Base-by-base conservation (phyloP, 208 protist species). In the Naegleria gruberi region DNA sequence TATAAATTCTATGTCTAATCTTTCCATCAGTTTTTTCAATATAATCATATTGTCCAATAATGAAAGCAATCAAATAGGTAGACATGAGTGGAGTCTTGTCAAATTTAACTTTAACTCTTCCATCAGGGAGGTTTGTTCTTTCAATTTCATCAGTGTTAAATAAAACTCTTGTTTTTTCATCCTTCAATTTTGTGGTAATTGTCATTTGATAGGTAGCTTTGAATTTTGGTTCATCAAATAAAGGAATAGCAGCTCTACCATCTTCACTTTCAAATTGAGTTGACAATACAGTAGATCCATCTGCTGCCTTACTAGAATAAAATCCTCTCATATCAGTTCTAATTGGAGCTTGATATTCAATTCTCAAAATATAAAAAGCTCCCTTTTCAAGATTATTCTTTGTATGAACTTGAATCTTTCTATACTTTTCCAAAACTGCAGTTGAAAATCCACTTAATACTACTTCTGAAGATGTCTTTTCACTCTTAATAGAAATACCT, bases 161-260 rank as follows among this genome's bases (percentile, higher is more conserved):
- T 73, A 98, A 92, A 23, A 95, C 95, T 85, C 91, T 40, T 7
- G 43, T 65, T 41, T 88, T 88, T 15, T 88, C 45, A 42, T 51
- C 91, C 83, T 96, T 87, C 55, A 96, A 43, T 1, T 89, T 87
- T 0, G 90, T 89, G 1, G 94, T 93, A 10, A 96, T 94, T 8
- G 91, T 95, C 26, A 99, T 86, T 90, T 93, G 93, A 92, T 99
- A 99, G 10, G 95, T 95, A 0, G 98, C 96, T 92, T 98, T 98
- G 42, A 96, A 57, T 5, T 94, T 94, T 0, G 98, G 97, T 93
- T 99, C 97, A 90, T 99, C 89, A 44, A 73, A 87, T 40, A n/a
- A 82, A 37, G 89, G 89, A 45, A 90, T 57, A 46, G 89, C 89
- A 43, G 34, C 8, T 43, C 86, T 41, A 37, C 45, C 86, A 34